Base-by-base conservation (phyloP, 2,329 filamentous ascomycete genomes). In the Neofusicoccum cordaticola region DNA sequence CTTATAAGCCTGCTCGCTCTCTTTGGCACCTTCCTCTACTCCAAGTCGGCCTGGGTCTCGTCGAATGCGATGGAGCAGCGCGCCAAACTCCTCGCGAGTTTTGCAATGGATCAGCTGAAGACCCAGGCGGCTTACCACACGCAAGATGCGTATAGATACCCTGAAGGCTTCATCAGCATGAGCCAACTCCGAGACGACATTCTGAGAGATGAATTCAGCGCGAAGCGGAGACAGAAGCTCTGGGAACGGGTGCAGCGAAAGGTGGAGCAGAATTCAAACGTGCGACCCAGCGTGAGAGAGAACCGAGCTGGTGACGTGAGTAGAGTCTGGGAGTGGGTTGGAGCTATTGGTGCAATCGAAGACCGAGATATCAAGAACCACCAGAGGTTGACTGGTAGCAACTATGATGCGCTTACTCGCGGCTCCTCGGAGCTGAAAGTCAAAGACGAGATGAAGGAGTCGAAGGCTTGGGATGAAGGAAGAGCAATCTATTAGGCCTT, bases 241-340 rank as follows among this genome's bases (percentile, higher is more conserved):
- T 99, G 96, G 95, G 85, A 88, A 68, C 87, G 87, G 57, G 95
- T 99, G 19, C 86, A 88, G 69, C 86, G 83, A 60, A 90, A 98
- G 61, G 93, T 99, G 0, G 95, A 99, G 78, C 88, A 89, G 77
- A 99, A 99, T 76, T 90, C 91, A 66, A 99, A 99, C 73, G 90
- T 99, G 15, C 86, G 95, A 47, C 91, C 79, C 78, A 93, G 84
- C 80, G 93, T 81, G 80, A 90, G 84, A 78, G 86, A 87, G 69
- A 84, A 69, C 75, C 81, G 82, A 19, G 79, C 71, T 37, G 82
- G 82, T 1, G 82, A 84, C 70, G 84, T 88, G 58, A 83, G 85
- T 53, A 82, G 86, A 53, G 84, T 86, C 63, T 90, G 88, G 88
- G 87, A 89, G 71, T 90, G 88, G 88, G 85, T 88, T 68, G 88